A percentile compares a stretch with the other conserved stretches of the same genome.
Conservation (phyloP, 306 rosid species). For the Elaeagnus macrophylla region DNA sequence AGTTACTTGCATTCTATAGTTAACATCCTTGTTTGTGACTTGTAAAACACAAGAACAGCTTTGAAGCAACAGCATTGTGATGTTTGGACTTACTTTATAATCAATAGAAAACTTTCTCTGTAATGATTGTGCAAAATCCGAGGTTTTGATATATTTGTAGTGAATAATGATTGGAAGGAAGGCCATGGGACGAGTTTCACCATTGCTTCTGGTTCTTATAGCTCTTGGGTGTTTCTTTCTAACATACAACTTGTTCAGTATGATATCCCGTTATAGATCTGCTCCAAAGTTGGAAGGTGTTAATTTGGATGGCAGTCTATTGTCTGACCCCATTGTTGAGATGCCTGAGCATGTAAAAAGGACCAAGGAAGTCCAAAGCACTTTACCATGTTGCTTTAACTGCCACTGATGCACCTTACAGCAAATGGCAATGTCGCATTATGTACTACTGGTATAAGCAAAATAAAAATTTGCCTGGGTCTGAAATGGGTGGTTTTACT, state of each 20-base stretch:
- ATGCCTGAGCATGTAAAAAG: constrained; percentile 60
- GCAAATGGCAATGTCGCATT: constrained; percentile 90
- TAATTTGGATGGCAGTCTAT: constrained; percentile 20
- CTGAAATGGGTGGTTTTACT: constrained; percentile 96
- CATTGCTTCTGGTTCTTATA: constrained; percentile 53
- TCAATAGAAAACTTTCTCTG: constrained; percentile 22
- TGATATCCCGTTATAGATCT: constrained; percentile 48
- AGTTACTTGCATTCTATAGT: no score
- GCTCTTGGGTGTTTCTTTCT: constrained; percentile 70
- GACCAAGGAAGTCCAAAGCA: constrained; percentile 33
- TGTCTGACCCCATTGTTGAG: constrained; percentile 61
- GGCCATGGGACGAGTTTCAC: constrained; percentile 55
- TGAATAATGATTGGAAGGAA: constrained; percentile 38
- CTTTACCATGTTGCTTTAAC: constrained; percentile 85
- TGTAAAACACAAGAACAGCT: no score
- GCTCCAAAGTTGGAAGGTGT: constrained; percentile 25
- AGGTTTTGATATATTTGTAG: constrained; percentile 27
- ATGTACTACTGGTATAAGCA: constrained; percentile 91
- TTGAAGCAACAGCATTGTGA: no score
- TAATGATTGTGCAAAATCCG: constrained; percentile 21
- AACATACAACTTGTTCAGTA: constrained; percentile 63
- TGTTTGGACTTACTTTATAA: not conserved
- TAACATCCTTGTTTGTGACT: no score
- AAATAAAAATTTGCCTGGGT: constrained; percentile 55
- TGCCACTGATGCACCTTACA: constrained; percentile 80